phyloP scores from a whole-genome alignment of 148 eudicot species.

The Hydrangea macrophylla region DNA sequence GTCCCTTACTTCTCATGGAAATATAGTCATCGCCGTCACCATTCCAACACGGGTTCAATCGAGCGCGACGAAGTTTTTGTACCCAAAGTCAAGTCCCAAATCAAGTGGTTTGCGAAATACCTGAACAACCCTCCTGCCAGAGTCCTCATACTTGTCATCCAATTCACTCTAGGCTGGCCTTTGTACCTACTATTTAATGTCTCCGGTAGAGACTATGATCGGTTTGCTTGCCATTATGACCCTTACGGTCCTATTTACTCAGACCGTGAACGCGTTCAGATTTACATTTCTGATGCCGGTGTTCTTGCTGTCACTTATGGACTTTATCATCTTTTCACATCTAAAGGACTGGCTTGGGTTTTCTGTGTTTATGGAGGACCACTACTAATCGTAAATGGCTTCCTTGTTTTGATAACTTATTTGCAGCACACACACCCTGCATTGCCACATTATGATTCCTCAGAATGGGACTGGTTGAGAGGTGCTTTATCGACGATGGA shows the following conservation, averaged over 20 bases:
- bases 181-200: not conserved
- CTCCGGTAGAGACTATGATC: not conserved
- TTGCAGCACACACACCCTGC: constrained; percentile 13
- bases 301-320: not conserved
- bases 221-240: not conserved
- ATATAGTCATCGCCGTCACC: constrained; percentile 3
- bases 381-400: constrained; percentile 4
- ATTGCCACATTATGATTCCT: constrained; percentile 13
- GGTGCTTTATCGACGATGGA: constrained; percentile 7
- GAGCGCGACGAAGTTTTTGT: constrained; percentile 3
- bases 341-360: constrained; percentile 12
- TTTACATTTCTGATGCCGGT: constrained; percentile 9
- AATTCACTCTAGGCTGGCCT: not conserved
- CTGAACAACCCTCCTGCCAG: not conserved
- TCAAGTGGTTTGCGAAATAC: not conserved
- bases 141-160: not conserved
- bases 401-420: constrained; percentile 10
- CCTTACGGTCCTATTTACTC: not conserved
- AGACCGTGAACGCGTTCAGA: constrained; percentile 9
- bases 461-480: constrained; percentile 16
- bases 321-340: not conserved
- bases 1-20: not conserved
- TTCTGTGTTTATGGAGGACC: constrained; percentile 8
- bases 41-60: not conserved
- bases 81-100: not conserved